Percentiles rank a stretch among this genome's conserved stretches.
Evolutionary conservation across 2,329 filamentous ascomycete genomes (phyloP).

Genomic region (Purpureocillium lavendulum): DNA sequence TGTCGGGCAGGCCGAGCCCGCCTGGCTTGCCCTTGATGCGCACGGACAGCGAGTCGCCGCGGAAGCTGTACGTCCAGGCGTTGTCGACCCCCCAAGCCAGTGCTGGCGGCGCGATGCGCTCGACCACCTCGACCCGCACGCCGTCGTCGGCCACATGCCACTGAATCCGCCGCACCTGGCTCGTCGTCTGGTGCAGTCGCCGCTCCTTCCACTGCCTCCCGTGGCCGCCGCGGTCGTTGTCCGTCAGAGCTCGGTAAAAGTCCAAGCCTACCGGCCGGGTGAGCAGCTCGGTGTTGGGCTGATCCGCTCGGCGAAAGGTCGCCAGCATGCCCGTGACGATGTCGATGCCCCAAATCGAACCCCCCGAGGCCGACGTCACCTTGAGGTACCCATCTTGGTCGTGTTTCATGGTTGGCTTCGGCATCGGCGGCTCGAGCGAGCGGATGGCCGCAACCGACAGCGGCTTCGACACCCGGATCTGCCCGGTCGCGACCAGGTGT

Average conservation of each 20-base stretch:
- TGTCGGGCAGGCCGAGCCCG: slow-evolving; percentile 41
- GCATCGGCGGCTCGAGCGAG: slow-evolving; percentile 8
- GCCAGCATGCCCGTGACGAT: slow-evolving; percentile 30
- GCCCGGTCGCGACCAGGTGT: slow-evolving; percentile 43
- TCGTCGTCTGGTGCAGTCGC: slow-evolving; percentile 35
- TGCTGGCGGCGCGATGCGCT: slow-evolving; percentile 52
- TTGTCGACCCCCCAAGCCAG: slow-evolving; percentile 51
- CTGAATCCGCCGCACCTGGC: slow-evolving; percentile 27
- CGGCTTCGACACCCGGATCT: slow-evolving; percentile 31
- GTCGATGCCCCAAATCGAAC: slow-evolving; percentile 34
- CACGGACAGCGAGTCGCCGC: slow-evolving; percentile 37
- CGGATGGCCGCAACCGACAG: slow-evolving; percentile 15
- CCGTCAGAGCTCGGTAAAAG: slow-evolving; percentile 58
- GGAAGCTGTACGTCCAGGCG: slow-evolving; percentile 47
- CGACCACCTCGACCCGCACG: slow-evolving; percentile 34
- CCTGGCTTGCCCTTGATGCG: slow-evolving; percentile 37
- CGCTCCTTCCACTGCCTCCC: slow-evolving; percentile 48
- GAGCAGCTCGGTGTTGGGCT: slow-evolving; percentile 28
- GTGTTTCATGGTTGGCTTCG: slow-evolving; percentile 14
- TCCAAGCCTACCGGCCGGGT: slow-evolving; percentile 36
- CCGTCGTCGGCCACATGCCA: slow-evolving; percentile 22
- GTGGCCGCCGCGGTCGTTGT: slow-evolving; percentile 53
- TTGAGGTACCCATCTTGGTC: slow-evolving; percentile 14
- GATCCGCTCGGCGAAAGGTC: slow-evolving; percentile 27
- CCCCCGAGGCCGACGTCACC: slow-evolving; percentile 24